A percentile compares a stretch with the other conserved stretches of the same genome.
Evolutionary conservation across 257 asterid species (phyloP).

Genomic region (Nicotiana attenuata): DNA sequence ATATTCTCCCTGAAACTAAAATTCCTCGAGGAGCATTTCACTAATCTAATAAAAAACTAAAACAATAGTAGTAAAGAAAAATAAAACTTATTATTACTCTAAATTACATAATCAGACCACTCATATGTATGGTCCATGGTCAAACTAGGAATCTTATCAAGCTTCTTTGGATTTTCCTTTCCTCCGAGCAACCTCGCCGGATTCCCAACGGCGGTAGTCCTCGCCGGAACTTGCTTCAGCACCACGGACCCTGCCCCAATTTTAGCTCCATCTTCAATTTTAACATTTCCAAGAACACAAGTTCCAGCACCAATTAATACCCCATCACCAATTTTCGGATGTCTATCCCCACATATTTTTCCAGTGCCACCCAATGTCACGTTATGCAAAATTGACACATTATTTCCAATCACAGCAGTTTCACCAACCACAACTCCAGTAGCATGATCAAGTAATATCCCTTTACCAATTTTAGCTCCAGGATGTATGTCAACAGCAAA

Average conservation of each 20-base stretch:
- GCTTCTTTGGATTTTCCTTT: conserved; percentile 59
- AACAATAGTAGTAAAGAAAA: not conserved
- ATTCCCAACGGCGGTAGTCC: conserved; percentile 87
- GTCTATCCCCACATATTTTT: conserved; percentile 68
- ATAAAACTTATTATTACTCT: not conserved
- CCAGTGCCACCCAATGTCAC: conserved; percentile 96
- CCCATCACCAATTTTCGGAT: conserved; percentile 84
- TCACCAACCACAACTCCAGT: no score
- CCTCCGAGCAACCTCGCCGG: conserved; percentile 85
- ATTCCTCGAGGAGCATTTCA: not conserved
- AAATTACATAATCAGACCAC: conserved; percentile 86
- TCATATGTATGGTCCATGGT: conserved; percentile 86
- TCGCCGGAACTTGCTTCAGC: conserved; percentile 66
- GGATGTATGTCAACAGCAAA: no score
- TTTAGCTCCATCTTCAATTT: conserved; percentile 78
- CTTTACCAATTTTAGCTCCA: no score
- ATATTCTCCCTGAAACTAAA: conserved; percentile 31
- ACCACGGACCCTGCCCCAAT: conserved; percentile 29
- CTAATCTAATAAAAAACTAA: conserved; percentile 3
- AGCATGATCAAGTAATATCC: no score
- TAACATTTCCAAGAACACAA: conserved; percentile 79
- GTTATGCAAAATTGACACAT: conserved; percentile 40
- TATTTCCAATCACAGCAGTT: no score
- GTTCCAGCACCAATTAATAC: conserved; percentile 93
- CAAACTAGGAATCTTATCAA: conserved; percentile 67